phyloP scores from a whole-genome alignment of 2,329 filamentous ascomycete genomes.

The Xylaria sp. region DNA sequence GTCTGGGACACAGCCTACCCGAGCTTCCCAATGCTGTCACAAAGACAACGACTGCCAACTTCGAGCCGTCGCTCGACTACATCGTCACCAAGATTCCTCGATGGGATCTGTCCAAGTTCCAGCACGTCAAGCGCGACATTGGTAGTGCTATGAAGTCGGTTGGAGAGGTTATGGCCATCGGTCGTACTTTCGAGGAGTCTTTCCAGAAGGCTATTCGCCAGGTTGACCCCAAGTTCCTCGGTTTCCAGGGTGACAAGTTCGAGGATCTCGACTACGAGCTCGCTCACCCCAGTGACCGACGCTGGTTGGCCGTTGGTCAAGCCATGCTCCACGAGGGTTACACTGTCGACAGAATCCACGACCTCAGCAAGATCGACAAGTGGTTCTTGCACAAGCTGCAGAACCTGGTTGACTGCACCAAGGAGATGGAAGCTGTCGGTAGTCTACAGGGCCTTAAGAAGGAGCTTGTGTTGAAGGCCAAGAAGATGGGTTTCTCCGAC shows the following conservation, averaged over 20 bases:
- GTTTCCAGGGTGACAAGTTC: slow-evolving; percentile 93
- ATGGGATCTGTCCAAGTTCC: slow-evolving; percentile 98
- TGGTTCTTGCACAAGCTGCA: slow-evolving; percentile 99
- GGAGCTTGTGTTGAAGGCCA: slow-evolving; percentile 82
- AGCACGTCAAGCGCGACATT: slow-evolving; percentile 96
- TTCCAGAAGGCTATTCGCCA: slow-evolving; percentile 98
- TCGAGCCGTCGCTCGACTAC: slow-evolving; percentile 95
- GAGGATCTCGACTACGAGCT: slow-evolving; percentile 87
- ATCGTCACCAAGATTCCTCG: slow-evolving; percentile 98
- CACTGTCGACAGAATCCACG: slow-evolving; percentile 83
- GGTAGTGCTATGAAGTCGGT: slow-evolving; percentile 99
- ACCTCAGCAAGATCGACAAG: slow-evolving; percentile 97
- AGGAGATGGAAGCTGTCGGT: slow-evolving; percentile 77
- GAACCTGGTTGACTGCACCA: slow-evolving; percentile 89
- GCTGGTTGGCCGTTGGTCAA: slow-evolving; percentile 95
- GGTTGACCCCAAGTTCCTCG: slow-evolving; percentile 85
- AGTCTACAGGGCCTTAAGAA: slow-evolving; percentile 80
- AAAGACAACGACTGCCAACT: slow-evolving; percentile 97
- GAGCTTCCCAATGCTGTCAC: slow-evolving; percentile 97
- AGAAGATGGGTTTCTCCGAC: slow-evolving; percentile 97
- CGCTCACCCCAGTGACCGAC: slow-evolving; percentile 87
- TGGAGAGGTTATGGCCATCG: slow-evolving; percentile 98
- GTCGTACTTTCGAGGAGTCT: slow-evolving; percentile 95
- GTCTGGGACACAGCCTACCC: slow-evolving; percentile 88
- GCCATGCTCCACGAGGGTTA: slow-evolving; percentile 98